Base-by-base conservation (phyloP, 2,329 filamentous ascomycete genomes). In the Stachybotrys elegans region DNA sequence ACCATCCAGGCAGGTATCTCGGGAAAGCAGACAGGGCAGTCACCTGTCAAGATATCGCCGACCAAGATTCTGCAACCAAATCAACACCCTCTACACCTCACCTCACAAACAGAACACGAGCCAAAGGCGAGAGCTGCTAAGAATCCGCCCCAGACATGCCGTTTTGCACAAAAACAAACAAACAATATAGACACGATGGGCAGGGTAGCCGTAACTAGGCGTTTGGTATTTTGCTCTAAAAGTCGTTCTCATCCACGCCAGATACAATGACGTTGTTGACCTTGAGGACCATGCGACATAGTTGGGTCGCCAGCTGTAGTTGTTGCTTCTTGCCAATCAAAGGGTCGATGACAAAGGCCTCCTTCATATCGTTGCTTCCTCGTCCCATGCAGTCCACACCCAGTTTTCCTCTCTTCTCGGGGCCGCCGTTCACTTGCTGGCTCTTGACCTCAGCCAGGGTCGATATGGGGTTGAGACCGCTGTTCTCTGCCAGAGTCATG, bases 301-400 rank as follows among this genome's bases (percentile, higher is more conserved):
- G 75, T 73, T 98, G 93, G 42, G 94, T 98, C 23, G 93, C 93
- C 53, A 98, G 79, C 72, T 96, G 82, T 48, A 98, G 79, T 71
- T 98, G 93, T 73, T 96, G 91, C 70, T 88, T 87, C 80, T 98
- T 98, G 57, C 93, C 93, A 64, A 98, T 98, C 61, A 98, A 74
- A 43, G 93, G 94, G 63, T 98, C 93, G 63, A 98, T 97, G 54
- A 96, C 93, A 68, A 98, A 98, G 54, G 93, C 88, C 56, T 95
- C 84, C 73, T 86, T 91, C 93, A 98, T 98, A 70, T 97, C 84
- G 69, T 96, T 97, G 73, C 79, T 90, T 55, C 93, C 93, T 27
- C 83, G 86, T 66, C 88, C 82, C 93, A 98, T 97, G 76, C 94
- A 98, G 73, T 98, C 93, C 37, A 98, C 92, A 54, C 93, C 93